Percentiles rank a stretch among this genome's conserved stretches.
Conservation (phyloP, 2,329 filamentous ascomycete species). For the Colletotrichum sidae region DNA sequence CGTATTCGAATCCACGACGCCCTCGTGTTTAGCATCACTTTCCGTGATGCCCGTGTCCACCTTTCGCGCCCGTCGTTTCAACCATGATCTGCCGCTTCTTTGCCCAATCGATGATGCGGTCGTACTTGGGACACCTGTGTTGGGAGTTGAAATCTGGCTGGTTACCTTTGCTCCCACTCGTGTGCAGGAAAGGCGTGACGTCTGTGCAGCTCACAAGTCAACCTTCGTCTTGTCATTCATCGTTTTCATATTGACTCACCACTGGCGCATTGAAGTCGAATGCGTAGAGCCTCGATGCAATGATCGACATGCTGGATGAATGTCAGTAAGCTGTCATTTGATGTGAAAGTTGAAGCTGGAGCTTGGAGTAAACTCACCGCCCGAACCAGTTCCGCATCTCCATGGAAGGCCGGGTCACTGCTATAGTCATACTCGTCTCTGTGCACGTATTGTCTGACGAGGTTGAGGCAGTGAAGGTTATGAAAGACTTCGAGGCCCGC, state of each 20-base stretch:
- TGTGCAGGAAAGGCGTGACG: conserved; percentile 27
- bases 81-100: conserved; percentile 26
- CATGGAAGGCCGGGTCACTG: conserved; percentile 22
- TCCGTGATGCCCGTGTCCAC: conserved; percentile 9
- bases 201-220: background rate
- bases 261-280: conserved; percentile 16
- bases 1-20: too few species aligned
- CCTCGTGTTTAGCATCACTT: background rate
- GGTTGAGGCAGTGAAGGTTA: conserved; percentile 63
- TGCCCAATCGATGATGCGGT: conserved; percentile 25
- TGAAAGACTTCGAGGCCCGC: conserved; percentile 67
- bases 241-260: background rate
- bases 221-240: background rate
- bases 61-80: background rate
- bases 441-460: conserved; percentile 46
- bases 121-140: conserved; percentile 27
- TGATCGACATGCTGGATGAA: conserved; percentile 21
- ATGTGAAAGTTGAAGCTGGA: background rate
- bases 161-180: conserved; percentile 8
- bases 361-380: conserved; percentile 8
- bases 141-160: conserved; percentile 29
- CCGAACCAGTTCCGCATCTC: conserved; percentile 17
- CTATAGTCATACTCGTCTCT: conserved; percentile 25
- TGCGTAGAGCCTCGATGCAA: conserved; percentile 24
- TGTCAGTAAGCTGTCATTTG: background rate